Conservation (phyloP, 352 stramenopile genomes). For the Pythium sp. region DNA sequence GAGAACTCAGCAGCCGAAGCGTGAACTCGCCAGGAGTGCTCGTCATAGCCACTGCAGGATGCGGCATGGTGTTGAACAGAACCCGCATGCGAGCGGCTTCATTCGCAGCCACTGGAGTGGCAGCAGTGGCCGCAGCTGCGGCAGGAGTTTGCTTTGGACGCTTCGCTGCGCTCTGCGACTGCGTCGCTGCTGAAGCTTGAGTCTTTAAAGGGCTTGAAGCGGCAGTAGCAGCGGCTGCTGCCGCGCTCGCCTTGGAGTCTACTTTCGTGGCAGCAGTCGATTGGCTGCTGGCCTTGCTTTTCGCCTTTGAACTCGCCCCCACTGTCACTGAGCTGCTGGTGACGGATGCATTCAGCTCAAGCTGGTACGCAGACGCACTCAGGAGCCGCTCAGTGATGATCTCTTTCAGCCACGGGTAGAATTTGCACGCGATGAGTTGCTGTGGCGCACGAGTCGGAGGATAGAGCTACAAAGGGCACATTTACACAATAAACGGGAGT, state of each 20-base stretch:
- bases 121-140: slow-evolving; percentile 14
- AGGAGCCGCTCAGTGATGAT: slow-evolving; percentile 81
- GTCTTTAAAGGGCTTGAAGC: slow-evolving; percentile 21
- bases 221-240: neutral
- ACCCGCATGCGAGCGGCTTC: slow-evolving; percentile 55
- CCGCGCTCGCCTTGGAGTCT: slow-evolving; percentile 10
- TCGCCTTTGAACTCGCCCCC: slow-evolving; percentile 12
- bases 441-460: slow-evolving; percentile 63
- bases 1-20: slow-evolving; percentile 58
- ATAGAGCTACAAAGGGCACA: slow-evolving; percentile 53
- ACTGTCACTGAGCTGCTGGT: slow-evolving; percentile 2
- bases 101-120: slow-evolving; percentile 52
- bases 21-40: slow-evolving; percentile 70
- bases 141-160: slow-evolving; percentile 31
- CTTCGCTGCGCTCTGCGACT: slow-evolving; percentile 25
- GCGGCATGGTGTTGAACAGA: slow-evolving; percentile 46
- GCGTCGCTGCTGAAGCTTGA: neutral
- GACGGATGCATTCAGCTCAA: slow-evolving; percentile 35
- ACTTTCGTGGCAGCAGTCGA: slow-evolving; percentile 6
- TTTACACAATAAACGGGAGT: slow-evolving; percentile 14
- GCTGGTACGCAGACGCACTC: slow-evolving; percentile 58
- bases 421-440: slow-evolving; percentile 79
- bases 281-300: slow-evolving; percentile 13
- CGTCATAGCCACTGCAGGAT: slow-evolving; percentile 32
- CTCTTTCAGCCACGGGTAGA: slow-evolving; percentile 86